Conservation (phyloP, 176 grass and related monocot genomes). For the maize (Zea mays) region Zm-B73-REFERENCE-NAM-5.0 NC_050098.1:130140001-130140500, state of each 20-base stretch:
- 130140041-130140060: slow-evolving; percentile 75
- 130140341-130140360: slow-evolving; percentile 23
- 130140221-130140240: slow-evolving; percentile 74
- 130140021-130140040: slow-evolving; percentile 83
- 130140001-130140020: slow-evolving; percentile 90
- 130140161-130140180: slow-evolving; percentile 24
- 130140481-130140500: slow-evolving; percentile 6
- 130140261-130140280: slow-evolving; percentile 25
- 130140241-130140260: slow-evolving; percentile 44
- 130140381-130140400: slow-evolving; percentile 22
- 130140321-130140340: slow-evolving; percentile 43
- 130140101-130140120: slow-evolving; percentile 55
- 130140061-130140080: slow-evolving; percentile 68
- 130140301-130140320: slow-evolving; percentile 43
- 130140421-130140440: slow-evolving; percentile 27
- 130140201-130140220: slow-evolving; percentile 38
- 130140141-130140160: slow-evolving; percentile 21
- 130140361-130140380: slow-evolving; percentile 33
- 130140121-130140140: slow-evolving; percentile 48
- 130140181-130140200: slow-evolving; percentile 39
- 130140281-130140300: slow-evolving; percentile 45
- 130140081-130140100: slow-evolving; percentile 57
- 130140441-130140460: slow-evolving; percentile 23
- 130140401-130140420: slow-evolving; percentile 21
- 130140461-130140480: slow-evolving; percentile 10